These are phyloP conservation scores for Dactylis glomerata DNA, from an alignment of 176 grass and related monocot genomes.

Conservation along the genomic window DNA sequence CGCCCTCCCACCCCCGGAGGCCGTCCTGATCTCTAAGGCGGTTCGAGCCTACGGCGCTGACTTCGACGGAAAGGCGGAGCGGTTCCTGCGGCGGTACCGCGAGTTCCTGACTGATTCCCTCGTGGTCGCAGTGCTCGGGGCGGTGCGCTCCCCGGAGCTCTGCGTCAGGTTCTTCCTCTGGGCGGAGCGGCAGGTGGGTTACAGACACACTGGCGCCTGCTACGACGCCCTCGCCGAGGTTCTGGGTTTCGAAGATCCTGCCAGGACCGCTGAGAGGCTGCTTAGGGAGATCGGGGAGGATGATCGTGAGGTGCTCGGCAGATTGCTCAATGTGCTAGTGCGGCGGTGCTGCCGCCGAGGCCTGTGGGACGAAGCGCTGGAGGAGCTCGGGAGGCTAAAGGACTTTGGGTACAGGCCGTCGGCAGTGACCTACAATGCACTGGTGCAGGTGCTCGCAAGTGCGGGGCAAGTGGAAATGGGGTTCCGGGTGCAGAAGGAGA, in stretches of 20 bases:
- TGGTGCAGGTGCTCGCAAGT: constrained; percentile 73
- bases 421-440: constrained; percentile 58
- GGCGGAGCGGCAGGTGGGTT: constrained; percentile 87
- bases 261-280: constrained; percentile 48
- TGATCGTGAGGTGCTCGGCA: constrained; percentile 71
- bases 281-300: constrained; percentile 81
- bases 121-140: constrained; percentile 60
- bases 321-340: constrained; percentile 89
- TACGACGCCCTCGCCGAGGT: constrained; percentile 64
- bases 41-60: constrained; percentile 46
- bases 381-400: constrained; percentile 83
- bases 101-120: constrained; percentile 52
- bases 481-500: constrained; percentile 79
- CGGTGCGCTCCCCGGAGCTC: constrained; percentile 53
- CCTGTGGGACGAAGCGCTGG: constrained; percentile 58
- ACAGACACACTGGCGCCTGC: constrained; percentile 55
- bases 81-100: constrained; percentile 66
- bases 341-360: constrained; percentile 61
- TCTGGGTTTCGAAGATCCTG: constrained; percentile 57
- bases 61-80: constrained; percentile 51
- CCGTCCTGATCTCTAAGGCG: constrained; percentile 68
- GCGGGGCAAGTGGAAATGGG: constrained; percentile 59
- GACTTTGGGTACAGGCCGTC: constrained; percentile 77
- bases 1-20: constrained; percentile 43
- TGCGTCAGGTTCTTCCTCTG: constrained; percentile 90